Conservation (phyloP, 495 filamentous ascomycete genomes). For the Neurospora sp. region DNA sequence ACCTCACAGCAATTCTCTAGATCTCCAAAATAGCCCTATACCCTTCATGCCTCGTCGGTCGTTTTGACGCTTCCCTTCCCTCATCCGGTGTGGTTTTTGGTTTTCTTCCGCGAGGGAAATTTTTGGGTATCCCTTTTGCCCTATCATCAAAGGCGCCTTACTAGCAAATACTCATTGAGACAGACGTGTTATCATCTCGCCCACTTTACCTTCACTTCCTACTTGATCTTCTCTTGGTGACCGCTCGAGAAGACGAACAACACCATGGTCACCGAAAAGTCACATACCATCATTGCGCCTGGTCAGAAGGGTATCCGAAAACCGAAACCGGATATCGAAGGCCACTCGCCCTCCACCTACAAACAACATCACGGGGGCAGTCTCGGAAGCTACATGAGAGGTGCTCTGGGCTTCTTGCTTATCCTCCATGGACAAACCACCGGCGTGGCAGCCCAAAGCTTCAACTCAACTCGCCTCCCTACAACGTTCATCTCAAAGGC, state of each 20-base stretch:
- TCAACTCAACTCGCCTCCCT: not conserved
- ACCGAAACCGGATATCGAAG: not conserved
- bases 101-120: not conserved
- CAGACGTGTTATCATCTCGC: not conserved
- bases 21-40: not conserved
- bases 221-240: not conserved
- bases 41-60: not conserved
- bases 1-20: not conserved
- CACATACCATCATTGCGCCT: not conserved
- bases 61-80: not conserved
- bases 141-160: not conserved
- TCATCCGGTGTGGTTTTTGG: not conserved
- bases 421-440: not conserved
- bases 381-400: not conserved
- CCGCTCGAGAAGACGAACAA: not conserved
- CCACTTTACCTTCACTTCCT: not conserved
- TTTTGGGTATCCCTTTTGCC: not conserved
- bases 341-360: not conserved
- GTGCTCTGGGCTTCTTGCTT: not conserved
- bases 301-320: not conserved
- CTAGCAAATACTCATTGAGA: not conserved
- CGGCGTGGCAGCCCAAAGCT: not conserved
- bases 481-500: not conserved
- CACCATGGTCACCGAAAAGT: not conserved
- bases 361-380: not conserved